phyloP scores from a whole-genome alignment of 345 rosid species.

The Arabidopsis thaliana region DNA sequence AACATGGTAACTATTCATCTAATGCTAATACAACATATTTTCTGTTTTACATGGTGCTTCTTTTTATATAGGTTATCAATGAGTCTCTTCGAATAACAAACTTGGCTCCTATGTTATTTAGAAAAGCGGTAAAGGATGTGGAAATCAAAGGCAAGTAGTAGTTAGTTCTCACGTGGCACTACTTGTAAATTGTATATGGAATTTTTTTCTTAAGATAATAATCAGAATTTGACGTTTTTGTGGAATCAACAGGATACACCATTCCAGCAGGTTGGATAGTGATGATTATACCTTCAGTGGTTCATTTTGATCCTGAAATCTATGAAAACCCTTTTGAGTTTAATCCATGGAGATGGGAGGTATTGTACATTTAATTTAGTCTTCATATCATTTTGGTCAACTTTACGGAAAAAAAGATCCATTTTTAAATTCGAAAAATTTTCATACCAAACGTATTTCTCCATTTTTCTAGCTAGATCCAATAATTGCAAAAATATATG shows the following conservation, averaged over 20 bases:
- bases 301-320: constrained; percentile 44
- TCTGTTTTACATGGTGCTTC: background rate
- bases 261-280: constrained; percentile 56
- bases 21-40: background rate
- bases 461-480: no score
- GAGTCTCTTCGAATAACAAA: constrained; percentile 54
- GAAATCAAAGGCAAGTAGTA: constrained; percentile 40
- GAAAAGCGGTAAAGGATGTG: constrained; percentile 50
- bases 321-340: constrained; percentile 49
- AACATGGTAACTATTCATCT: constrained; percentile 37
- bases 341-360: constrained; percentile 60
- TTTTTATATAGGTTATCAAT: constrained; percentile 50
- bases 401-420: no score
- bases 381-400: no score
- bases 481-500: no score
- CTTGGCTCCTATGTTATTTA: constrained; percentile 43
- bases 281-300: constrained; percentile 36
- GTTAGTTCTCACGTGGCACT: no score
- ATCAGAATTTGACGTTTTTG: background rate
- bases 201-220: background rate
- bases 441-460: no score
- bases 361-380: background rate
- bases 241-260: constrained; percentile 45
- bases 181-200: background rate
- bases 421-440: no score